Evolutionary conservation across 116 monocot species (phyloP), one percentile per base, ranked within the genome.

Genomic region (Iris pallida): DNA sequence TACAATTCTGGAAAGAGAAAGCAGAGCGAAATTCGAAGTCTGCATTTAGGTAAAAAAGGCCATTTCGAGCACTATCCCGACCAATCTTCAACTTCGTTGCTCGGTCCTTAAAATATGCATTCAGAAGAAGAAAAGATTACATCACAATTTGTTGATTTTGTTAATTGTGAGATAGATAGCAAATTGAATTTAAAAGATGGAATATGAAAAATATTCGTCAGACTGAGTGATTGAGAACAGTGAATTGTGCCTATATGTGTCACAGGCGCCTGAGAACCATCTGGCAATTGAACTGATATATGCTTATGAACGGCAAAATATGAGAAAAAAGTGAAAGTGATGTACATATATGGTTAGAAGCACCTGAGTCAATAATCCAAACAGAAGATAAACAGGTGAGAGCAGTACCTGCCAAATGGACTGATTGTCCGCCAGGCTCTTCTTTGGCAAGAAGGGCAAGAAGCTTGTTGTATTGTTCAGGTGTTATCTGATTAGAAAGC

Each of bases 201-300:
- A 59, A 20, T 63, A n/a, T 45, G 63, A 45, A 45, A 57, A 63
- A 63, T 8, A 45, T 45, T 63, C n/a, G 43, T 46, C 4, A 44
- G 20, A 20, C 16, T 19, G 5, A 59, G 20, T 59, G 59, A 59
- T 30, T 8, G 6, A 16, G 56, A 56, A 56, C n/a, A 56, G 6
- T 56, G 16, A 56, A 56, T n/a, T 6, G 56, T 56, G 56, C 56
- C 56, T 56, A 56, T 56, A 0, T 56, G n/a, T 56, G 13, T 16
- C 56, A 56, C 56, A 56, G 16, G 56, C n/a, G 56, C 56, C 3
- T 2, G 56, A 56, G 56, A 56, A 56, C 4, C 56, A 56, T 56
- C 56, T 4, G 56, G n/a, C 16, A 56, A 56, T 56, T 56, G 56
- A 15, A 56, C 56, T n/a, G n/a, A n/a, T n/a, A 4, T 8, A 15